A percentile compares a stretch with the other conserved stretches of the same genome.
Evolutionary conservation across 2,329 filamentous ascomycete genomes (phyloP).

Genomic region (Epichloe aotearoae): DNA sequence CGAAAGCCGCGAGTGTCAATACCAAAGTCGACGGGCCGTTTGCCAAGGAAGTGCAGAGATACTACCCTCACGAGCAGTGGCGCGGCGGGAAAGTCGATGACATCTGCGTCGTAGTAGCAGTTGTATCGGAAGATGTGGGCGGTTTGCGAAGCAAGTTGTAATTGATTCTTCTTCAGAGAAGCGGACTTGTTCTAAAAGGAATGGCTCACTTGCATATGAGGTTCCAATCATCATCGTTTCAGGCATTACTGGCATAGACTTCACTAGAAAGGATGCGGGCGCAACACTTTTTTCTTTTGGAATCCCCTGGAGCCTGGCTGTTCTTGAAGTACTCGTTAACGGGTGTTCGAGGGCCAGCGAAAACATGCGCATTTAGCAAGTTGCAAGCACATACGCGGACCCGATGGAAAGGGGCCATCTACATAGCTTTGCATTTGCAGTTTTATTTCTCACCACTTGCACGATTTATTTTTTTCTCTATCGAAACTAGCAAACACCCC

Average conservation of each 20-base stretch:
- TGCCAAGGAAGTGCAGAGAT: constrained; percentile 81
- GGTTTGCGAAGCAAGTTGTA: constrained; percentile 21
- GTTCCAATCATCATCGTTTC: constrained; percentile 1
- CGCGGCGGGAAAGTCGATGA: constrained; percentile 91
- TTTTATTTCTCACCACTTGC: no score
- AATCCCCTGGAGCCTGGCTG: background rate
- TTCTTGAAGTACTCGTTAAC: background rate
- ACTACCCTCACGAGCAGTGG: constrained; percentile 77
- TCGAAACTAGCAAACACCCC: no score
- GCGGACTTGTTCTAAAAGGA: background rate
- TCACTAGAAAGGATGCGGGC: background rate
- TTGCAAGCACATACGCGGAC: no score
- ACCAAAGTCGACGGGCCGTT: constrained; percentile 79
- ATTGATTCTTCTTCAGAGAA: background rate
- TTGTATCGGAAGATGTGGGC: constrained; percentile 53
- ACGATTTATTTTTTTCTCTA: no score
- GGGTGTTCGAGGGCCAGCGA: background rate
- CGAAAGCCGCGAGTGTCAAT: constrained; percentile 75
- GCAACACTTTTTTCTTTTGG: background rate
- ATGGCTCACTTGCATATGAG: background rate
- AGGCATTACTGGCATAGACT: background rate
- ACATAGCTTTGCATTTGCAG: no score
- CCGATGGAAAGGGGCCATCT: no score
- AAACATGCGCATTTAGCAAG: background rate
- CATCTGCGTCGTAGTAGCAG: constrained; percentile 72